Conservation (phyloP, 1,139 yeast genomes). For the Yamadazyma atmosphaerica region DNA sequence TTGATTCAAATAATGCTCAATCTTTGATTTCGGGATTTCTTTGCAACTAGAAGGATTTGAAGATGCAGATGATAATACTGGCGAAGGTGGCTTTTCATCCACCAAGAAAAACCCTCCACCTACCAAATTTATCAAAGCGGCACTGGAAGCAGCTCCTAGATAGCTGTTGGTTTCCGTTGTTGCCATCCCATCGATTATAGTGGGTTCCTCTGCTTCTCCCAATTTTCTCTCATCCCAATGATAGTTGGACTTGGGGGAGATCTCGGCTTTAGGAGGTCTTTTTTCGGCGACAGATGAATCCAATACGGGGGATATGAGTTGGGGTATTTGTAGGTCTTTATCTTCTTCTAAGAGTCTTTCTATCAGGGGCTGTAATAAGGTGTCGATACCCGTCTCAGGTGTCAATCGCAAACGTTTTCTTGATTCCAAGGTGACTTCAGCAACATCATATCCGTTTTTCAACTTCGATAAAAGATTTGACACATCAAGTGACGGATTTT, state of each 20-base stretch:
- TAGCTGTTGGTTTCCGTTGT: conserved; percentile 20
- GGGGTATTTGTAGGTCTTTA: conserved; percentile 12
- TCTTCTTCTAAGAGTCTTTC: neutral
- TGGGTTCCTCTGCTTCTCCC: conserved; percentile 15
- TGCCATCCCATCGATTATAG: conserved; percentile 21
- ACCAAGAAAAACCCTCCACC: conserved; percentile 19
- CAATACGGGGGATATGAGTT: conserved; percentile 11
- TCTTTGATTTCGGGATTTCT: conserved; percentile 9
- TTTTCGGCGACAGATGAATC: conserved; percentile 4
- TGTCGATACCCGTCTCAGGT: too few species aligned
- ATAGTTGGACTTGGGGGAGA: conserved; percentile 14
- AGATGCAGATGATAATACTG: too few species aligned
- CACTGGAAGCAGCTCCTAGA: conserved; percentile 21
- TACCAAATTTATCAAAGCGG: conserved; percentile 18
- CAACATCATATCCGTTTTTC: conserved; percentile 17
- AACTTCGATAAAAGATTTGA: conserved; percentile 8
- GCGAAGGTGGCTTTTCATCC: too few species aligned
- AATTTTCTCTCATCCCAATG: conserved; percentile 19
- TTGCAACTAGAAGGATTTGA: too few species aligned
- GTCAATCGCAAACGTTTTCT: too few species aligned
- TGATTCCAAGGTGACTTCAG: too few species aligned
- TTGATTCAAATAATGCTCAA: conserved; percentile 16
- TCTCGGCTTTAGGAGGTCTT: conserved; percentile 6
- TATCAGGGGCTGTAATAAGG: too few species aligned
- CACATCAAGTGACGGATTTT: conserved; percentile 15